Base-by-base conservation (phyloP, 495 filamentous ascomycete species). In the Cenococcum geophilum region DNA sequence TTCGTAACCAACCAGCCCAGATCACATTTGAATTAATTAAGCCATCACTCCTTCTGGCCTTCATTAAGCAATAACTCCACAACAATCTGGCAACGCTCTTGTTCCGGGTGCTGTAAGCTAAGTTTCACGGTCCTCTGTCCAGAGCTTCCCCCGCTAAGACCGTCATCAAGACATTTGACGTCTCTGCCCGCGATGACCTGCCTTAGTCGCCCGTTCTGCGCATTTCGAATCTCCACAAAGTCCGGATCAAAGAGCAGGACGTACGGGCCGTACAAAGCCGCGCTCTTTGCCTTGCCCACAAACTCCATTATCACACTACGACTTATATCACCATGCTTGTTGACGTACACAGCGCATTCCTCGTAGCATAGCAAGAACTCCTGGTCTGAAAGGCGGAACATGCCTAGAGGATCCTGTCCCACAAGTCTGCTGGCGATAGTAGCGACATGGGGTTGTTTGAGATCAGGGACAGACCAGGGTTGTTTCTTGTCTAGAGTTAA, bases 281-380 rank as follows among this genome's bases (percentile, higher is more conserved):
- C 93, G 56, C 86, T 86, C 70, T 87, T 85, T 22, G 90, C 89
- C 66, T 86, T 89, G 58, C 95, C 95, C 4, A 96, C 91, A 74
- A 97, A 97, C 68, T 97, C 90, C 89, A 97, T 95, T 60, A 99
- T 89, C 58, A 97, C 89, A 37, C 84, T 86, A 49, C 93, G 85
- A 37, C 84, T 89, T 18, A 99, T 89, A 59, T 97, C 93, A 62
- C 93, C 95, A 72, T 97, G 91, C 73, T 97, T 96, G 76, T 97
- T 95, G 72, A 96, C 90, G 64, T 97, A 99, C 0, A 97, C 90
- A 21, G 90, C 93, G 63, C 92, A 96, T 71, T 96, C 90, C 57
- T 91, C 88, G 72, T 96, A 99, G 14, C 85, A 86, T n/a, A 96
- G 82, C 5, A 99, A 75, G 76, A 97, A 97, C 72, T 98, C 93